Evolutionary conservation across 768 basidiomycete species (phyloP).

Genomic region (Candolleomyces eurysporus): DNA sequence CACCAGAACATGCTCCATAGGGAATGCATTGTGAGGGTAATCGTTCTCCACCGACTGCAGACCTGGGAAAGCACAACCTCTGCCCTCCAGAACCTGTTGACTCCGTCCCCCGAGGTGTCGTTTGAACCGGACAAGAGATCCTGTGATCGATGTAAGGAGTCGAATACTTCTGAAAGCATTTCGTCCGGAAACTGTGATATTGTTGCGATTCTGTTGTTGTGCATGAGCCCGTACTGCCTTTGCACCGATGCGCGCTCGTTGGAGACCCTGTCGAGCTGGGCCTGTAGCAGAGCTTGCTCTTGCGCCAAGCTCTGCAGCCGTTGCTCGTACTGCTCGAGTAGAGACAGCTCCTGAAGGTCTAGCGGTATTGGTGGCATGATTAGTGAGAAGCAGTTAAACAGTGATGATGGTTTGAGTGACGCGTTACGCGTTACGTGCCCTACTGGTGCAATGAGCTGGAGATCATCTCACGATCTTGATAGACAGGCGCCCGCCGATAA

Average conservation of each 20-base stretch:
- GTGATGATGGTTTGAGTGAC: too few species aligned
- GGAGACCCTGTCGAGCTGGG: background rate
- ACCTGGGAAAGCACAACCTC: background rate
- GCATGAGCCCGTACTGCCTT: background rate
- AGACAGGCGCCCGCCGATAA: too few species aligned
- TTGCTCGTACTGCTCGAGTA: background rate
- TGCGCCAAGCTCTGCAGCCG: background rate
- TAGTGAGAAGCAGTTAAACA: too few species aligned
- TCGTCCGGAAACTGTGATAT: background rate
- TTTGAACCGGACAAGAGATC: background rate
- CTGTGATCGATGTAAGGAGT: background rate
- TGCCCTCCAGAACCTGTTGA: background rate
- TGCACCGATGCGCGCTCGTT: background rate
- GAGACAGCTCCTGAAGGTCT: background rate
- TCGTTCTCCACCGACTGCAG: background rate
- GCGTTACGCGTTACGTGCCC: too few species aligned
- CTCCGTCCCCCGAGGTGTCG: background rate
- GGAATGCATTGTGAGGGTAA: background rate
- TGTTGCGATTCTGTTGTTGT: background rate
- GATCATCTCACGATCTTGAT: too few species aligned
- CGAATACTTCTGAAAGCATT: background rate
- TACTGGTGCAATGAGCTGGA: too few species aligned
- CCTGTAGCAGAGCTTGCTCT: background rate
- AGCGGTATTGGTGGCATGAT: too few species aligned
- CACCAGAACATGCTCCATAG: background rate